Base-by-base conservation (phyloP, 371 early-diverging fungal genomes). In the Apophysomyces ossiformis region DNA sequence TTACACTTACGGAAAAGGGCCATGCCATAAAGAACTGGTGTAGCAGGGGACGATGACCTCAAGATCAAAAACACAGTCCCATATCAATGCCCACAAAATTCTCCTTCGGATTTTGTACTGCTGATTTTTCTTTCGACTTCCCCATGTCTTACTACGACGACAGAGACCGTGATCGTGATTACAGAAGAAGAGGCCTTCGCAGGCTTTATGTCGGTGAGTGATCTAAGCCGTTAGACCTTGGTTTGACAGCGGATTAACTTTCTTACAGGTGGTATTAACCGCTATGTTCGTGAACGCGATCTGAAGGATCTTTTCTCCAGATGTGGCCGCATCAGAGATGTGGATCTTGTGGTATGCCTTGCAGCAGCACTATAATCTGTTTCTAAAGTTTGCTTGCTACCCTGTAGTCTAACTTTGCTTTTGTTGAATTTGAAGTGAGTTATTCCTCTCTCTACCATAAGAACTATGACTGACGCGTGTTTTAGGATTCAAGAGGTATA, bases 401-500 rank as follows among this genome's bases (percentile, higher is more conserved):
- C 50, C 79, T 77, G 67, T 75, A 74, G 32, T 76, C 72, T 57
- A 82, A 80, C 13, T 81, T 79, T 72, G 84, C 84, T 35, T 87
- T 87, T 73, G 79, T 85, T 59, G 87, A 87, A 64, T 85, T 75
- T 60, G 85, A 85, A 77, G 83, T 84, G 75, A 58, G 66, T 76
- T 35, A 45, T 37, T 26, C 35, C 8, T 58, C 18, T 16, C 44
- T 38, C 35, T 64, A 35, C 38, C 18, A 44, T 46, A 16, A 62
- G 38, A 54, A 58, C 36, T 32, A 57, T 62, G n/a, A 58, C 37
- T 37, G 41, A 44, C 60, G 61, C 56, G 38, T 62, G 41, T 44
- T 60, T 63, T 70, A 73, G 74, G 60, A 72, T 47, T 65, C 70
- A 57, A 69, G 63, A 64, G 67, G 67, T 66, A 69, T 26, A 18